phyloP scores from a whole-genome alignment of 495 filamentous ascomycete species.

The Penicillium simplicissimum region DNA sequence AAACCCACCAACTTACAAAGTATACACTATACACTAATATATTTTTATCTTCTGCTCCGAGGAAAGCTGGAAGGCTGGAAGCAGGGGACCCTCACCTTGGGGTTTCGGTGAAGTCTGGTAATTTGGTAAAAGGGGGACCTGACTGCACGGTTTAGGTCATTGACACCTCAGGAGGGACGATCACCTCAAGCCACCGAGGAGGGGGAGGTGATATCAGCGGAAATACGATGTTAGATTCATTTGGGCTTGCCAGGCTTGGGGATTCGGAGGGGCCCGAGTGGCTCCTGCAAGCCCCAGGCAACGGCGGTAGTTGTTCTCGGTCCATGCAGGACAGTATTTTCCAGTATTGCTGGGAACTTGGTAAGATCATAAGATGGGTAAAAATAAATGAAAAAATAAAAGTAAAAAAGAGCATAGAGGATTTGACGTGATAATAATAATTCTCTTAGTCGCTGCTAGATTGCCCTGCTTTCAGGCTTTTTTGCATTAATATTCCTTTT shows the following conservation, averaged over 20 bases:
- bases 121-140: constrained; percentile 12
- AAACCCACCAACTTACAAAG: too few species aligned
- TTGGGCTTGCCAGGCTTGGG: constrained; percentile 7
- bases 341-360: too few species aligned
- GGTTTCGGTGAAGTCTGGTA: constrained; percentile 14
- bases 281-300: constrained; percentile 10
- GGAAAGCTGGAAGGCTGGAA: background rate
- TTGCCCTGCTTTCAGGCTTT: constrained; percentile 1
- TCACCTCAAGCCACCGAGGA: constrained; percentile 23
- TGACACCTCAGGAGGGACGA: constrained; percentile 1
- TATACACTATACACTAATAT: constrained; percentile 6
- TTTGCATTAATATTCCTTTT: background rate
- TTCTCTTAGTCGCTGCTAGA: constrained; percentile 5
- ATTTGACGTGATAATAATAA: constrained; percentile 13
- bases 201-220: constrained; percentile 2
- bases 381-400: background rate
- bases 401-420: background rate
- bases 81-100: constrained; percentile 19
- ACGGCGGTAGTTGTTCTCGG: background rate
- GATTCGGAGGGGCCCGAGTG: constrained; percentile 3
- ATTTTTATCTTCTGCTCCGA: constrained; percentile 21
- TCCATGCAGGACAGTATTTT: constrained; percentile 9
- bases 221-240: constrained; percentile 3
- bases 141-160: background rate
- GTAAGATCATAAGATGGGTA: too few species aligned